These are phyloP conservation scores for Mallotus japonicus DNA, from an alignment of 441 rosid genomes.

Conservation along the genomic window DNA sequence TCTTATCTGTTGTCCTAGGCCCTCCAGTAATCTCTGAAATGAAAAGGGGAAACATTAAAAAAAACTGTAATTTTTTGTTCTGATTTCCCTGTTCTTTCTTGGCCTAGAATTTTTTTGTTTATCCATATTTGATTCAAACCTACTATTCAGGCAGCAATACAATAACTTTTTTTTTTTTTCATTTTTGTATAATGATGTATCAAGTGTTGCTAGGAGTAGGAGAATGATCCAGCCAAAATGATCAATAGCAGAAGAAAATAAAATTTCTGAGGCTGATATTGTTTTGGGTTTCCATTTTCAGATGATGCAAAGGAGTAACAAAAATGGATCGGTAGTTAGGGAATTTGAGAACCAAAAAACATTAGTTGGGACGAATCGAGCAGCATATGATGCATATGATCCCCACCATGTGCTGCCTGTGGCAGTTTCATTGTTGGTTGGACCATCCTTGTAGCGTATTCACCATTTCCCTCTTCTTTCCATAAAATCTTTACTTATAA, in stretches of 20 bases:
- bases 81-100: slow-evolving; percentile 2
- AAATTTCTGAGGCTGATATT: too few species aligned
- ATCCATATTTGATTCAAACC: background rate
- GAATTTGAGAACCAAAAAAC: slow-evolving; percentile 6
- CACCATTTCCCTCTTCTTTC: background rate
- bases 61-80: background rate
- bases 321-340: background rate
- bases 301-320: background rate
- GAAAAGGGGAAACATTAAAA: background rate
- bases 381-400: background rate
- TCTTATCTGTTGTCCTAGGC: too few species aligned
- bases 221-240: too few species aligned
- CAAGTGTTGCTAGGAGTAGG: too few species aligned
- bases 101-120: background rate
- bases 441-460: slow-evolving; percentile 21
- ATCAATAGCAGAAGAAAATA: too few species aligned
- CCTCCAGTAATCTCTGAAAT: background rate
- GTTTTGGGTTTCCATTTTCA: too few species aligned
- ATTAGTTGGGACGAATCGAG: slow-evolving; percentile 2
- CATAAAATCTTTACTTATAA: background rate
- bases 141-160: too few species aligned
- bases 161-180: too few species aligned
- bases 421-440: slow-evolving; percentile 25
- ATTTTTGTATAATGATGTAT: too few species aligned
- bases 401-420: slow-evolving; percentile 32